Percentiles rank a stretch among this genome's conserved stretches.
These are phyloP conservation scores for Jatropha curcas DNA, from an alignment of 345 rosid species.

Conservation along the genomic window DNA sequence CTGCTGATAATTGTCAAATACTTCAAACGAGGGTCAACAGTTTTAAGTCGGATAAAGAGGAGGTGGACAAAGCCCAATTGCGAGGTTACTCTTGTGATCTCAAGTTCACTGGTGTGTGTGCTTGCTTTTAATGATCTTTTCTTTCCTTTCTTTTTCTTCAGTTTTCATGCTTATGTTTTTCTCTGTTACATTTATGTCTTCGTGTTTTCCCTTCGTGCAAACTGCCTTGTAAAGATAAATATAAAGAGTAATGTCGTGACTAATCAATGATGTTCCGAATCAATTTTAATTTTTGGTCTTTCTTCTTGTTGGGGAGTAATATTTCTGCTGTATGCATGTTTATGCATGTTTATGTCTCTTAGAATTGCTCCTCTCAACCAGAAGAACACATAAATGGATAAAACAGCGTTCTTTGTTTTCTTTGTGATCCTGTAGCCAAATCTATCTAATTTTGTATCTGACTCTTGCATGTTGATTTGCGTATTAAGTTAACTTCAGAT, in stretches of 20 bases:
- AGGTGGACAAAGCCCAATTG: slow-evolving; percentile 48
- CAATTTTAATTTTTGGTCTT: neutral
- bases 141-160: neutral
- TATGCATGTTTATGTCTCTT: neutral
- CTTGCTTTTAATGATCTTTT: neutral
- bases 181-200: neutral
- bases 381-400: neutral
- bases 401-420: neutral
- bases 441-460: neutral
- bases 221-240: no score
- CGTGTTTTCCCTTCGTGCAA: neutral
- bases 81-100: slow-evolving; percentile 77
- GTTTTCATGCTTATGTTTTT: neutral
- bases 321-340: neutral
- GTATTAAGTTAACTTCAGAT: neutral
- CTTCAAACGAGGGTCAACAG: slow-evolving; percentile 88
- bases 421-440: neutral
- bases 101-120: slow-evolving; percentile 56
- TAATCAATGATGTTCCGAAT: neutral
- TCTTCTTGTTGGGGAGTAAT: neutral
- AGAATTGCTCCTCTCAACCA: neutral
- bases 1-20: slow-evolving; percentile 76
- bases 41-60: slow-evolving; percentile 62
- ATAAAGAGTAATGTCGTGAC: neutral
- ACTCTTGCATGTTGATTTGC: neutral